A percentile compares a stretch with the other conserved stretches of the same genome.
These are phyloP conservation scores for Schwanniomyces vanrijiae DNA, from an alignment of 805 yeast genomes.

Conservation along the genomic window DNA sequence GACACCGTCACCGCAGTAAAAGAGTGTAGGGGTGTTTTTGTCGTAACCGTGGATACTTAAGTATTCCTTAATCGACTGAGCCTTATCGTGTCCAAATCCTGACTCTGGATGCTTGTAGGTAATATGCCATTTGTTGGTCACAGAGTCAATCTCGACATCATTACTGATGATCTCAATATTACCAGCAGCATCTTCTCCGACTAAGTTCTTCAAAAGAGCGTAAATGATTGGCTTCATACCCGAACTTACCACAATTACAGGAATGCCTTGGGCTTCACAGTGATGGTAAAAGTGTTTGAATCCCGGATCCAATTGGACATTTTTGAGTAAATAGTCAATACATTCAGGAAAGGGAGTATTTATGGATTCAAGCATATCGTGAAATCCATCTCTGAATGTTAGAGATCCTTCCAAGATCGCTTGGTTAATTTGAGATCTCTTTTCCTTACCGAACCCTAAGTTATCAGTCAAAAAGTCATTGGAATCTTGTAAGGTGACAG, in stretches of 20 bases:
- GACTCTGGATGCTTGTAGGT: slow-evolving; percentile 78
- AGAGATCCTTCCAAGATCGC: slow-evolving; percentile 67
- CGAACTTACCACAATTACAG: slow-evolving; percentile 82
- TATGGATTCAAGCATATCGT: slow-evolving; percentile 79
- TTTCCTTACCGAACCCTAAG: slow-evolving; percentile 77
- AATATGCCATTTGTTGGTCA: slow-evolving; percentile 75
- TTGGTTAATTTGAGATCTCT: slow-evolving; percentile 67
- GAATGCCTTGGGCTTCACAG: slow-evolving; percentile 70
- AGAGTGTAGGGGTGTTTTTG: slow-evolving; percentile 55
- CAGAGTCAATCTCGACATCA: slow-evolving; percentile 54
- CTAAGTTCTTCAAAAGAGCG: slow-evolving; percentile 69
- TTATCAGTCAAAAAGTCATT: slow-evolving; percentile 89
- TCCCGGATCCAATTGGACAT: slow-evolving; percentile 85
- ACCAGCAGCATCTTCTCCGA: slow-evolving; percentile 72
- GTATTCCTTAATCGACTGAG: slow-evolving; percentile 67
- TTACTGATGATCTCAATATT: slow-evolving; percentile 82
- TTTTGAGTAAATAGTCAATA: slow-evolving; percentile 60
- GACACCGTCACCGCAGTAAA: slow-evolving; percentile 98
- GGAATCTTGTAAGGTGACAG: slow-evolving; percentile 92
- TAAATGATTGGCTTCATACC: slow-evolving; percentile 94
- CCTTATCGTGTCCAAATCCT: slow-evolving; percentile 92
- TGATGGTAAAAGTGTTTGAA: slow-evolving; percentile 79
- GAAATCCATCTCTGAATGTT: slow-evolving; percentile 80
- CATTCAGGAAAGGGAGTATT: slow-evolving; percentile 79
- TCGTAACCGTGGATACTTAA: slow-evolving; percentile 28